Base-by-base conservation (phyloP, 371 early-diverging fungal species). In the Homolaphlyctis polyrhiza region DNA sequence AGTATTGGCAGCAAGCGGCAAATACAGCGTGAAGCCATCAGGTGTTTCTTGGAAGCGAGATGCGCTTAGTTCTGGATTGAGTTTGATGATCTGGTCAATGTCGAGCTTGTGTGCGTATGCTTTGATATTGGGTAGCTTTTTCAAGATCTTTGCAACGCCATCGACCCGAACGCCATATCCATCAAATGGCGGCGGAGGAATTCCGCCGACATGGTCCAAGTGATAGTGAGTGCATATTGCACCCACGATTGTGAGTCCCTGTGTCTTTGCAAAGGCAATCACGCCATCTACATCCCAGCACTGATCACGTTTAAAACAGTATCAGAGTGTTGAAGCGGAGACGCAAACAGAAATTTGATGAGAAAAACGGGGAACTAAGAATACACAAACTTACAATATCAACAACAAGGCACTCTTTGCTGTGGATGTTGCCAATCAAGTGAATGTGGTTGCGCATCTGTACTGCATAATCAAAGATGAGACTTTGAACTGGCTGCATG, bases 201-300 rank as follows among this genome's bases (percentile, higher is more conserved):
- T 72, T 16, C 79, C 79, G 43, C 82, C 82, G 25, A 73, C 82
- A 61, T 94, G 94, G 72, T 94, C 94, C 65, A 92, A 86, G 70
- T 94, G 94, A 49, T 85, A 81, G 66, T 94, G 94, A 2, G 91
- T 92, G 4, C 90, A 80, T 21, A 87, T 74, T 1, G 85, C 83
- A 0, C 87, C 92, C 0, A 91, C 89, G 52, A 92, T 73, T 18
- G 79, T 79, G 64, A 89, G 82, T 0, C 82, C 79, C 63, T 83
- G 73, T 30, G 78, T 72, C 63, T 85, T 71, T 16, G 88, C 68
- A 51, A 77, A 79, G 13, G 74, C 77, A n/a, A 89, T 57, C 23
- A 94, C 84, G 5, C 90, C 89, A 67, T 90, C 89, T 23, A 89
- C 79, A 73, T 93, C 94, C 94, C 94, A 95, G 73, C 93, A 93